Base-by-base conservation (phyloP, 1,284 basidiomycete genomes). In the Inonotus obliquus region DNA sequence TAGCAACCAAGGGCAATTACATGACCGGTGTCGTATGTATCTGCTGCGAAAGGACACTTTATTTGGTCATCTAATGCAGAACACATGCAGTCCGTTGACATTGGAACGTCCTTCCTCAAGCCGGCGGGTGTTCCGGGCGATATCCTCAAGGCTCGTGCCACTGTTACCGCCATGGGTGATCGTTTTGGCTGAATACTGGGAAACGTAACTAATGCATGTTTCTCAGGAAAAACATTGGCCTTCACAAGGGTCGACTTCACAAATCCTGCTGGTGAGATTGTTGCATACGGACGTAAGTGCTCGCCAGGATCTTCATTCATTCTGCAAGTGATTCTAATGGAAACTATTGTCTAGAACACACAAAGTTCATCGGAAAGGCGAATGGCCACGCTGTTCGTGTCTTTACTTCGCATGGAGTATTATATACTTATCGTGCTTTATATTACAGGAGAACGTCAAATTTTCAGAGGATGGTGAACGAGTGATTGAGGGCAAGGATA, bases 351-450 rank as follows among this genome's bases (percentile, higher is more conserved):
- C 6, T 64, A 92, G 90, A 85, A 66, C 93, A 96, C 70, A 96
- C 93, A 6, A 96, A 96, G 73, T 95, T 92, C 67, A 80, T 96
- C 62, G 91, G 89, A 14, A 90, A 84, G 71, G 91, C 89, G 5
- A 79, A 82, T 14, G 78, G 77, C 3, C 84, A 91, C 68, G 73
- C 79, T 64, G 88, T 90, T 65, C 70, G 81, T 73, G 2, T 32
- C 56, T 63, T 51, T 48, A 1, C 35, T 11, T 65, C 47, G 54
- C 54, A 10, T 64, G 17, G 17, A 32, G 25, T 21, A 32, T 14
- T 25, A 51, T 29, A 32, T 48, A 51, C 45, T 51, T 37, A 69
- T 54, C 32, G 9, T 9, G 32, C 32, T 63, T 38, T 48, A 61
- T 47, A 32, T 3, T 38, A 35, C 66, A 90, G 80, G 81, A 89